Percentiles rank a stretch among this genome's conserved stretches.
Evolutionary conservation across 371 early-diverging fungal species (phyloP).

Genomic region (Capillidium heterosporum): DNA sequence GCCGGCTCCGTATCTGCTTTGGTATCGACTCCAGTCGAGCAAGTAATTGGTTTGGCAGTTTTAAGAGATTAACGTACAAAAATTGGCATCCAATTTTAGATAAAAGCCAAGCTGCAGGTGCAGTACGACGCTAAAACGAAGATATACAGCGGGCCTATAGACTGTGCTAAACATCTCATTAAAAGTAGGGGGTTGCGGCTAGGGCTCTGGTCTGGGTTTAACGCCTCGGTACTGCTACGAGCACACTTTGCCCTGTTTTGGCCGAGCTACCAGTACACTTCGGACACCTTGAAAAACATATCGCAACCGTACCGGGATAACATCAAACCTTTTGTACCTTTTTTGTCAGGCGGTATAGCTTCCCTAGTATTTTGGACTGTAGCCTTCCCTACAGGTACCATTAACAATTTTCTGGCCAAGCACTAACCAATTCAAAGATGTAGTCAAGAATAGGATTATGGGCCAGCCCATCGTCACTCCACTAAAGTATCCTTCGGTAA

Average conservation of each 20-base stretch:
- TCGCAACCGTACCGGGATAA: no score
- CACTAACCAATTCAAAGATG: slow-evolving; percentile 22
- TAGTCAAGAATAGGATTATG: slow-evolving; percentile 85
- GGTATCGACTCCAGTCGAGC: slow-evolving; percentile 83
- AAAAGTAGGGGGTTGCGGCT: slow-evolving; percentile 43
- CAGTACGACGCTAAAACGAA: slow-evolving; percentile 63
- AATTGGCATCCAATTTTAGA: slow-evolving; percentile 2
- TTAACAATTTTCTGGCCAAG: neutral
- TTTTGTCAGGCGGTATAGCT: slow-evolving; percentile 75
- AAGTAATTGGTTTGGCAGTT: slow-evolving; percentile 8
- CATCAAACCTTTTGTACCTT: slow-evolving; percentile 10
- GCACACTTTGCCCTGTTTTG: slow-evolving; percentile 81
- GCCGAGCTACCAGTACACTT: slow-evolving; percentile 58
- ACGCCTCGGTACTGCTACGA: slow-evolving; percentile 61
- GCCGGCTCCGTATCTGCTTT: slow-evolving; percentile 78
- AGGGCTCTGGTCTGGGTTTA: slow-evolving; percentile 71
- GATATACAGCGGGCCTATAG: slow-evolving; percentile 65
- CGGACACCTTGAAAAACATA: neutral
- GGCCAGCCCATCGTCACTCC: slow-evolving; percentile 51
- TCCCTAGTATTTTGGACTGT: slow-evolving; percentile 81
- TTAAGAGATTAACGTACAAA: slow-evolving; percentile 11
- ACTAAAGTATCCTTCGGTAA: slow-evolving; percentile 31
- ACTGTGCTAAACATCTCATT: slow-evolving; percentile 56
- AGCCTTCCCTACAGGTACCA: slow-evolving; percentile 59
- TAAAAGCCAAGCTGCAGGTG: slow-evolving; percentile 69